A percentile compares a stretch with the other conserved stretches of the same genome.
Evolutionary conservation across 169 alveolate genomes (phyloP).

Genomic region (Plasmodium gonderi): DNA sequence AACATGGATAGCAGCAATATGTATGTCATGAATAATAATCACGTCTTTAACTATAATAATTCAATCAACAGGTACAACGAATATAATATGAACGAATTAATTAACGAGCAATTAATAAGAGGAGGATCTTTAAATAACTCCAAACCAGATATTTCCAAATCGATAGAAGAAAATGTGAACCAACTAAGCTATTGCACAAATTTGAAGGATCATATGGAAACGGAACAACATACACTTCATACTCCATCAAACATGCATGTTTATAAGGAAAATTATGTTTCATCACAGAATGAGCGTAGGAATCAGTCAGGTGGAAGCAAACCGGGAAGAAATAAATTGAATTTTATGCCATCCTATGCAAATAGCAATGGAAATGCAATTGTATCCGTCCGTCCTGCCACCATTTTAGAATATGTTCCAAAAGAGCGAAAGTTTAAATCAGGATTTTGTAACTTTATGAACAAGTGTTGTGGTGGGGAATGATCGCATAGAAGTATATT

Average conservation of each 20-base stretch:
- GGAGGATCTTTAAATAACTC: slow-evolving; percentile 22
- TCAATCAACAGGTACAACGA: slow-evolving; percentile 4
- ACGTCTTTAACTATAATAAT: not conserved
- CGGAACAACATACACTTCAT: not conserved
- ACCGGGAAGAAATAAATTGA: slow-evolving; percentile 3
- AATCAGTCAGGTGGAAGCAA: not conserved
- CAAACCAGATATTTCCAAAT: not conserved
- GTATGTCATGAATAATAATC: not conserved
- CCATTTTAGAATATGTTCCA: slow-evolving; percentile 63
- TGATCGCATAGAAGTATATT: not conserved
- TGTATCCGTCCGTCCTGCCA: slow-evolving; percentile 75
- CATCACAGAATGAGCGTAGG: slow-evolving; percentile 20
- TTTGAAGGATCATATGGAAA: slow-evolving; percentile 9
- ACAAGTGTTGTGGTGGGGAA: slow-evolving; percentile 61
- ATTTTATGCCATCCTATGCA: slow-evolving; percentile 66
- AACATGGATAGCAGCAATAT: not conserved
- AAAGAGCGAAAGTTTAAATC: slow-evolving; percentile 30
- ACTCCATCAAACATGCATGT: slow-evolving; percentile 42
- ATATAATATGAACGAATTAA: not conserved
- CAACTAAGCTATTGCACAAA: not conserved
- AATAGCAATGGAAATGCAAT: slow-evolving; percentile 73
- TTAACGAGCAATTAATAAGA: slow-evolving; percentile 1
- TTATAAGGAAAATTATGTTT: slow-evolving; percentile 36
- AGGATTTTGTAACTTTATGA: slow-evolving; percentile 33
- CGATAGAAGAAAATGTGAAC: not conserved